Evolutionary conservation across 495 filamentous ascomycete genomes (phyloP).

Genomic region (Penicillium robsamsonii): DNA sequence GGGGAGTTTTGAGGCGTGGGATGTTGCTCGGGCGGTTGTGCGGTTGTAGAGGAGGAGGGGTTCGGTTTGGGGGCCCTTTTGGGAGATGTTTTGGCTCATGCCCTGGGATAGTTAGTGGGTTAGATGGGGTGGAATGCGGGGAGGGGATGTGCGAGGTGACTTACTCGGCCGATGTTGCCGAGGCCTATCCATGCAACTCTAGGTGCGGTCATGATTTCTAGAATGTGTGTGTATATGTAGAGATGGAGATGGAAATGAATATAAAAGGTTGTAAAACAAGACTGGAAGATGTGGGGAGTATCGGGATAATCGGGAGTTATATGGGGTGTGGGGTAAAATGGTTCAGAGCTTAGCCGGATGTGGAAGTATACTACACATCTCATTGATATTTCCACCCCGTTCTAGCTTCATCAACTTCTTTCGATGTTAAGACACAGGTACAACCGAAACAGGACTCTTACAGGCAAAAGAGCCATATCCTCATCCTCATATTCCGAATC

Average conservation of each 20-base stretch:
- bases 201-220: slow-evolving; percentile 19
- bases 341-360: slow-evolving; percentile 23
- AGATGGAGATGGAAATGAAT: not conserved
- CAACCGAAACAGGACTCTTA: not conserved
- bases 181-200: slow-evolving; percentile 74
- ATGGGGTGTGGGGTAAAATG: slow-evolving; percentile 24
- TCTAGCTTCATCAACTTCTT: not conserved
- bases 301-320: not conserved
- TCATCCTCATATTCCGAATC: not conserved
- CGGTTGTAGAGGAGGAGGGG: slow-evolving; percentile 82
- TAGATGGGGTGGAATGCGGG: slow-evolving; percentile 14
- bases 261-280: not conserved
- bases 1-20: slow-evolving; percentile 55
- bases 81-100: slow-evolving; percentile 79
- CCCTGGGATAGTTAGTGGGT: slow-evolving; percentile 51
- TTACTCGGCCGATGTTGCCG: slow-evolving; percentile 87
- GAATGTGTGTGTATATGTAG: not conserved
- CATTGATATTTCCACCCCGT: not conserved
- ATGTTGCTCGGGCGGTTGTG: slow-evolving; percentile 55
- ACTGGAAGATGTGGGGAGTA: not conserved
- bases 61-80: slow-evolving; percentile 67
- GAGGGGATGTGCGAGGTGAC: slow-evolving; percentile 23
- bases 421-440: not conserved
- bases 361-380: not conserved
- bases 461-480: not conserved